Conservation (phyloP, 1,284 basidiomycete genomes). For the Ceratobasidium sp. region DNA sequence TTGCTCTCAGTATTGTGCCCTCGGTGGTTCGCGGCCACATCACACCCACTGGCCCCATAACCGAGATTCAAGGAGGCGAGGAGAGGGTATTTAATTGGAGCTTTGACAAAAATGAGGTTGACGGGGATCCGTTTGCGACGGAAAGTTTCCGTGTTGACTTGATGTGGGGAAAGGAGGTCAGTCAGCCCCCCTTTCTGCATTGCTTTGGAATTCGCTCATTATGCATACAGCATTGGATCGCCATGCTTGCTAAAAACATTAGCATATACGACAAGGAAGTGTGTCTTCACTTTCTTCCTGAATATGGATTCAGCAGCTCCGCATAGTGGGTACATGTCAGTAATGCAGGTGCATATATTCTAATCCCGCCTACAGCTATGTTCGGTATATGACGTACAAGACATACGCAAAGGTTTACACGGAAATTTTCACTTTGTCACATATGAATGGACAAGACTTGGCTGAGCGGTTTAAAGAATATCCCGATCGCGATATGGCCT, state of each 20-base stretch:
- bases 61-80: conserved; percentile 6
- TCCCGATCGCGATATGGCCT: background rate
- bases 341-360: background rate
- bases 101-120: background rate
- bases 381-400: conserved; percentile 6
- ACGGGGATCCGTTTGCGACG: background rate
- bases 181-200: background rate
- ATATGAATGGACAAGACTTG: conserved; percentile 21
- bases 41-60: conserved; percentile 3
- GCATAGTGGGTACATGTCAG: conserved; percentile 4
- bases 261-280: background rate
- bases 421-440: conserved; percentile 3
- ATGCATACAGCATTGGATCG: background rate
- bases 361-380: background rate
- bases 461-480: background rate
- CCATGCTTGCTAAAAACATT: conserved; percentile 9
- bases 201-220: background rate
- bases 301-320: conserved; percentile 27
- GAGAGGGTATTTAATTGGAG: background rate
- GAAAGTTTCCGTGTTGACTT: background rate
- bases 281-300: conserved; percentile 1
- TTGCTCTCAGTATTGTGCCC: background rate
- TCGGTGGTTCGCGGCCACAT: background rate
- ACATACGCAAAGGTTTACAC: background rate
- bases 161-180: conserved; percentile 30